Base-by-base conservation (phyloP, 805 yeast genomes). In the Suhomyces faveliae region DNA sequence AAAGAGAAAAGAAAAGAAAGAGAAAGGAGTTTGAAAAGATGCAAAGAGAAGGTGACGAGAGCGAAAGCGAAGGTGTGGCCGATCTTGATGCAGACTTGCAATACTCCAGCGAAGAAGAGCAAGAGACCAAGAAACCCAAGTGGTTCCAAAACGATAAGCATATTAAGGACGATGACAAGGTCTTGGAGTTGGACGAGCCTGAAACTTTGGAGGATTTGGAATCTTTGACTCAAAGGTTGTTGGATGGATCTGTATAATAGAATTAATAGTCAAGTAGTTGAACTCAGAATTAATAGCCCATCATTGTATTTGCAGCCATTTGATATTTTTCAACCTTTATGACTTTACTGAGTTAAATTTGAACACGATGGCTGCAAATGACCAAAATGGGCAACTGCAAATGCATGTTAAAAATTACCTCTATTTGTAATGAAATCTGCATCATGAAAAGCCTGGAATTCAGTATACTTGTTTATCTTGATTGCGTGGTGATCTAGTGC, bases 161-260 rank as follows among this genome's bases (percentile, higher is more conserved):
- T 40, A 56, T 58, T 3, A 57, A 56, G 9, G 59, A 55, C 29
- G 66, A 62, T 37, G 63, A 63, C 8, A 59, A 63, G 8, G 70
- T 86, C 41, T 71, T 87, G 51, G 96, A 91, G 69, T 74, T 88
- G 40, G 95, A 88, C 57, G 88, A 84, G 58, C 97, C 97, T 12
- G 87, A 89, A 59, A 87, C 96, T 13, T 74, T 94, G 64, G 97
- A 89, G 66, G 99, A 94, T 62, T 78, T 94, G 67, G 99, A 94
- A 74, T 90, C 95, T 43, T 79, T 89, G 71, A 84, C 96, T 2
- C 78, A 74, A 40, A 70, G 71, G 55, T 74, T 80, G 60, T 62
- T 78, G 40, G 40, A 37, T 12, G 37, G 37, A 20, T 17, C 37
- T 33, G 37, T 33, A 33, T 33, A 33, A 17, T 5, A 13, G 37